Conservation (phyloP, 2,329 filamentous ascomycete species). For the Fusarium sarcochroum region DNA sequence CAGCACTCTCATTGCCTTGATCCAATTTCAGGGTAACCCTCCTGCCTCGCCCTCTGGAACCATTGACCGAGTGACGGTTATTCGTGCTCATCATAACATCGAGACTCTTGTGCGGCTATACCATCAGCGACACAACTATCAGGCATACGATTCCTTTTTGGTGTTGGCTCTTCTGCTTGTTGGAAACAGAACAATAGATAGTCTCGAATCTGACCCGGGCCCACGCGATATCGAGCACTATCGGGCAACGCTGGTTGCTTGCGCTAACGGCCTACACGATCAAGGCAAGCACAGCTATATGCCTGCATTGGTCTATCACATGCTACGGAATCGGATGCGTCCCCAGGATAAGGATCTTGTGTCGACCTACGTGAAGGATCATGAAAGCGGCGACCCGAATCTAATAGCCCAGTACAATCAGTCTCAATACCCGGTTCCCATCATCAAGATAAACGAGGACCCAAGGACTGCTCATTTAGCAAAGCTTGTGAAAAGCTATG, state of each 20-base stretch:
- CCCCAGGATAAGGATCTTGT: neutral
- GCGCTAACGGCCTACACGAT: neutral
- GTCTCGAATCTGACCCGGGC: neutral
- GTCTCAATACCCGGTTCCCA: neutral
- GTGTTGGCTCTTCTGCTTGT: neutral
- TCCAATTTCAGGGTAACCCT: neutral
- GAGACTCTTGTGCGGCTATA: neutral
- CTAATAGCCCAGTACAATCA: neutral
- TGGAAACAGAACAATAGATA: neutral
- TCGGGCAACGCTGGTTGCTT: neutral
- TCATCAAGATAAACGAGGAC: slow-evolving; percentile 1
- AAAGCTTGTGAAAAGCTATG: neutral
- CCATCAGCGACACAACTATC: neutral
- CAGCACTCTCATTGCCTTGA: neutral
- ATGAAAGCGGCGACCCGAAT: neutral
- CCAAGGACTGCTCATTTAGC: neutral
- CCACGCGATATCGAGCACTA: neutral
- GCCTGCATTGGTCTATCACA: neutral
- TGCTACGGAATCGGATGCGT: neutral
- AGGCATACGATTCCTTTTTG: neutral
- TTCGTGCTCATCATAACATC: neutral
- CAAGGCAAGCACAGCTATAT: neutral
- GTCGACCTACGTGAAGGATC: neutral
- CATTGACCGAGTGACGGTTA: neutral
- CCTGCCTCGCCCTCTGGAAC: fast-evolving